These are phyloP conservation scores for Pseudogymnoascus sp. DNA, from an alignment of 2,329 filamentous ascomycete genomes.

Conservation along the genomic window DNA sequence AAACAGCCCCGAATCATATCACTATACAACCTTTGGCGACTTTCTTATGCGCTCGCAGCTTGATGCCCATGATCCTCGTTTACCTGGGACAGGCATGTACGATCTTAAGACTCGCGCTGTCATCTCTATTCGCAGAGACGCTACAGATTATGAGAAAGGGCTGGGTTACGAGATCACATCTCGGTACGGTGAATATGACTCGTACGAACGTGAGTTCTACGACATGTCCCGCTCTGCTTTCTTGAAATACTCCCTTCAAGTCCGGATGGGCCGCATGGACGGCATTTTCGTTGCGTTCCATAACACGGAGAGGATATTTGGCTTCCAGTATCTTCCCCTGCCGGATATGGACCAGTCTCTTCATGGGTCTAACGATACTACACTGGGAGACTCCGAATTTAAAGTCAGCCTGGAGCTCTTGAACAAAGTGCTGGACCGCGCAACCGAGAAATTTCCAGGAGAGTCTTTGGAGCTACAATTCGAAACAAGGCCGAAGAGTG, in stretches of 20 bases:
- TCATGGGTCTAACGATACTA: constrained; percentile 66
- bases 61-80: constrained; percentile 76
- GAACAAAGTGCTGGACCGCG: constrained; percentile 71
- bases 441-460: constrained; percentile 67
- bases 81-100: constrained; percentile 90
- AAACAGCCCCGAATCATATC: constrained; percentile 69
- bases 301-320: constrained; percentile 91
- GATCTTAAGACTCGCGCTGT: constrained; percentile 95
- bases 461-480: constrained; percentile 74
- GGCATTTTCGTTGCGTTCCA: constrained; percentile 97
- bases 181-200: constrained; percentile 74
- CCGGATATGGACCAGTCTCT: constrained; percentile 82
- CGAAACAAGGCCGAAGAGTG: constrained; percentile 59
- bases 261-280: constrained; percentile 96
- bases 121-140: constrained; percentile 84
- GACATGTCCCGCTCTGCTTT: constrained; percentile 95
- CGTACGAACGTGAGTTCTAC: constrained; percentile 90
- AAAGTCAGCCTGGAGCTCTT: constrained; percentile 71
- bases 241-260: constrained; percentile 93
- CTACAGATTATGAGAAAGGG: constrained; percentile 63
- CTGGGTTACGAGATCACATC: constrained; percentile 80
- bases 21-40: constrained; percentile 80
- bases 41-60: constrained; percentile 94
- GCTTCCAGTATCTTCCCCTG: constrained; percentile 89
- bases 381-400: constrained; percentile 79